Evolutionary conservation across 306 rosid genomes (phyloP).

Genomic region (Acacia melanoxylon): DNA sequence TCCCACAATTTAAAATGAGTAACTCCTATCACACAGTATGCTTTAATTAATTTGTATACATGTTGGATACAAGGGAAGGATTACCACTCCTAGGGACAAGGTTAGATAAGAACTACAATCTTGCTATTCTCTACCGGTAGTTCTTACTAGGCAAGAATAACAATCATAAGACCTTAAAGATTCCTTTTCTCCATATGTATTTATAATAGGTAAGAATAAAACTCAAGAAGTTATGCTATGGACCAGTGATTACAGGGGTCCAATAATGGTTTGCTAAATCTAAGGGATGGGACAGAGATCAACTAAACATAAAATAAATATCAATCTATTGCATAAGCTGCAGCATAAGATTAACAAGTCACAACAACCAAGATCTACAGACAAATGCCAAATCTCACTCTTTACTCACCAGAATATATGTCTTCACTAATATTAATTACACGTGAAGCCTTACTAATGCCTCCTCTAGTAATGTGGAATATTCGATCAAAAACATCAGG

Average conservation of each 20-base stretch:
- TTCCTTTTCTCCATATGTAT: not conserved
- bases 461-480: conserved; percentile 95
- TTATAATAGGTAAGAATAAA: not conserved
- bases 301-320: not conserved
- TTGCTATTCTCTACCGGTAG: not conserved
- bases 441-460: conserved; percentile 95
- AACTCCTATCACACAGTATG: not conserved
- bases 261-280: not conserved
- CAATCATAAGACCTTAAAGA: not conserved
- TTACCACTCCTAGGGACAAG: not conserved
- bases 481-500: conserved; percentile 97
- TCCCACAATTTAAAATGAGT: not conserved
- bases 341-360: not conserved
- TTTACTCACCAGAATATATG: conserved; percentile 75
- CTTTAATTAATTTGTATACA: not conserved
- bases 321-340: not conserved
- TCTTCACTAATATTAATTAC: conserved; percentile 98
- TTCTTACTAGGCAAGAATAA: not conserved
- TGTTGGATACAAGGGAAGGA: not conserved
- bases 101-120: not conserved
- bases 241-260: not conserved
- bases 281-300: not conserved
- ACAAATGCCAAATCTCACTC: not conserved
- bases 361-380: not conserved
- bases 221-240: not conserved